Conservation (phyloP, 2,329 filamentous ascomycete genomes). For the Aspergillus brasiliensis region DNA sequence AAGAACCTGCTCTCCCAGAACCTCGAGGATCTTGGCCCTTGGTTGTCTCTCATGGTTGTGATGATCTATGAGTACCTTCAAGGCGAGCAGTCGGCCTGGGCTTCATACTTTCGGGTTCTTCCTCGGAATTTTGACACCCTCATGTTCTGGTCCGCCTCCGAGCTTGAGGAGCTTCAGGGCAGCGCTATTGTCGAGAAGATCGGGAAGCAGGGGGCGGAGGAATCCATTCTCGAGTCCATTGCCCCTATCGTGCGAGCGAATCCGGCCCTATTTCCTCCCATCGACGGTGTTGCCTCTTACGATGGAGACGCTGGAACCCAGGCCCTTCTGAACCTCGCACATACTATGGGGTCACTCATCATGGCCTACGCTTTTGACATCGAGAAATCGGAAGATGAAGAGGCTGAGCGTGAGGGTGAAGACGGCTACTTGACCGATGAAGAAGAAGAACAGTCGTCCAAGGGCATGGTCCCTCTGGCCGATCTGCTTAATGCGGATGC, state of each 20-base stretch:
- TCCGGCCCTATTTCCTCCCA: conserved; percentile 44
- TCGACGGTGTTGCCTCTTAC: conserved; percentile 43
- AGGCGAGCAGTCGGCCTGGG: conserved; percentile 68
- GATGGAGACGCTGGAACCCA: conserved; percentile 45
- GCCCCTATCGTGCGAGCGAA: conserved; percentile 54
- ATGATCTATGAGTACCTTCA: conserved; percentile 75
- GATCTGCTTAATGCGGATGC: conserved; percentile 89
- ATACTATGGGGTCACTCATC: conserved; percentile 82
- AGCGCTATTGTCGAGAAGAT: conserved; percentile 77
- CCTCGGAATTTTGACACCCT: conserved; percentile 75
- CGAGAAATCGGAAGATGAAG: conserved; percentile 59
- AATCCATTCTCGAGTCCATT: conserved; percentile 63
- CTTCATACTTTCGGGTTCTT: conserved; percentile 74
- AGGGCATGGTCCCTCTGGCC: conserved; percentile 89
- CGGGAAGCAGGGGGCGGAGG: conserved; percentile 70
- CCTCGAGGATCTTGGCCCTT: conserved; percentile 53
- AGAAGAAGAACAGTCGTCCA: conserved; percentile 65
- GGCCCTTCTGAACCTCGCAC: conserved; percentile 61
- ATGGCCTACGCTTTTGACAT: conserved; percentile 95
- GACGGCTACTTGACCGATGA: conserved; percentile 60
- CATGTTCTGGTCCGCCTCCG: conserved; percentile 80
- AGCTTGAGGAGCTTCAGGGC: conserved; percentile 73
- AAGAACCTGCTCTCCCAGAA: conserved; percentile 58
- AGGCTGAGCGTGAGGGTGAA: conserved; percentile 54
- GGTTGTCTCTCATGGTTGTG: conserved; percentile 69